Conservation (phyloP, 2,329 filamentous ascomycete genomes). For the Seiridium cupressi region DNA sequence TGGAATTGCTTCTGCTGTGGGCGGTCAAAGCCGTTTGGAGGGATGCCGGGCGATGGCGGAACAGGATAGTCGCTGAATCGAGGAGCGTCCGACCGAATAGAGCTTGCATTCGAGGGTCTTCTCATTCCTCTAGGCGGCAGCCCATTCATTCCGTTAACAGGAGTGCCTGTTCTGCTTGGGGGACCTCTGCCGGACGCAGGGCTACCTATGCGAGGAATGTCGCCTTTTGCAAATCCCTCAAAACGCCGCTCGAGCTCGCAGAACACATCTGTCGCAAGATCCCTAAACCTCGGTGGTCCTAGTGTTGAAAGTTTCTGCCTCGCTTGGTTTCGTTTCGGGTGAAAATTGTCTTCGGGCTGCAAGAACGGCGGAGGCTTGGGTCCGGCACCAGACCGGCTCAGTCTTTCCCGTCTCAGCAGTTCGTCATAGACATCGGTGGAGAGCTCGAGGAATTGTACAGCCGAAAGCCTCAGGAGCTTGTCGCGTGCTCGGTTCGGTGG, state of each 20-base stretch:
- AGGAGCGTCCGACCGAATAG: slow-evolving; percentile 44
- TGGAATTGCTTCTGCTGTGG: slow-evolving; percentile 88
- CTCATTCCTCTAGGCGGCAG: slow-evolving; percentile 51
- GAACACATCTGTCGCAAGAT: slow-evolving; percentile 93
- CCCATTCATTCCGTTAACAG: slow-evolving; percentile 54
- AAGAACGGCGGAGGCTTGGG: slow-evolving; percentile 68
- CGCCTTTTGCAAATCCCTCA: slow-evolving; percentile 71
- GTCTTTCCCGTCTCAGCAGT: slow-evolving; percentile 78
- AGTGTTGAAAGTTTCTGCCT: slow-evolving; percentile 91
- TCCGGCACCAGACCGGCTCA: slow-evolving; percentile 48
- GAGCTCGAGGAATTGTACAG: slow-evolving; percentile 93
- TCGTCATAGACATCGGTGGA: slow-evolving; percentile 98
- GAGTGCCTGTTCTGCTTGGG: slow-evolving; percentile 60
- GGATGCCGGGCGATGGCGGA: slow-evolving; percentile 58
- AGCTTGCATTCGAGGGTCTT: slow-evolving; percentile 62
- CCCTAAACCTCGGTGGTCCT: slow-evolving; percentile 80
- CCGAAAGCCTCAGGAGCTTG: slow-evolving; percentile 85
- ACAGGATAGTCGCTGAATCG: slow-evolving; percentile 46
- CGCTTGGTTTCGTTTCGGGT: slow-evolving; percentile 97
- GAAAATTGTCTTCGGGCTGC: slow-evolving; percentile 83
- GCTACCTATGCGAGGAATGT: slow-evolving; percentile 68
- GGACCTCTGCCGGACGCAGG: slow-evolving; percentile 63
- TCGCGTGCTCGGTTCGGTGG: slow-evolving; percentile 88
- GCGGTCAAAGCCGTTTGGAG: slow-evolving; percentile 66
- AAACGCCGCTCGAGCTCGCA: slow-evolving; percentile 91